Base-by-base conservation (phyloP, 495 filamentous ascomycete species). In the Durotheca rogersii region DNA sequence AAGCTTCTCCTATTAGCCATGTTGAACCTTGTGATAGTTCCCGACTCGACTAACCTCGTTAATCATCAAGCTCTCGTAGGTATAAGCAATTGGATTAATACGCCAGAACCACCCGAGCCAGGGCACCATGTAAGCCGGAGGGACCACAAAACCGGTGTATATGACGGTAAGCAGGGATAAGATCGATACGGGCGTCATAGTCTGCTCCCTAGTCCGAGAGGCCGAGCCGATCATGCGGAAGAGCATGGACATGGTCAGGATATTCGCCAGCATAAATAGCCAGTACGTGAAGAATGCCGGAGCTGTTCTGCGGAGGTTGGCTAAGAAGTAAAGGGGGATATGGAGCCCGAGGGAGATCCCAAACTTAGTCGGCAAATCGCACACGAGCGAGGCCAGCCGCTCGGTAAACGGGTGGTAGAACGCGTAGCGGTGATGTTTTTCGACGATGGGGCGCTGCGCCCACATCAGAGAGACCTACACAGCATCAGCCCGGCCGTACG, bases 101-200 rank as follows among this genome's bases (percentile, higher is more conserved):
- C 80, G 85, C 11, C 77, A 78, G 1, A n/a, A n/a, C n/a, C n/a
- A n/a, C n/a, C n/a, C n/a, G n/a, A n/a, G n/a, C n/a, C n/a, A n/a
- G n/a, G 23, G 23, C 23, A 4, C 9, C 88, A 91, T 90, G 44
- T 85, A 78, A 35, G 67, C 72, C 0, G 79, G 81, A 3, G 87
- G 85, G 32, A 92, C 87, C 7, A 88, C 67, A 62, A 85, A 95
- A 27, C 88, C 88, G 10, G 87, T 90, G 62, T 93, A 95, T 4
- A 92, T 83, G 41, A 91, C 64, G 31, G 89, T 61, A 17, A 80
- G 75, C 25, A 89, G 66, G 53, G 88, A 83, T 31, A 89, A 64
- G 1, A 90, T 73, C 0, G 83, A 81, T 1, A 84, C 74, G 1
- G 85, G 81, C 0, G 82, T 77, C 76, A 86, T 79, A 5, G 87